Conservation (phyloP, 306 rosid genomes). For the Clitoria ternatea region DNA sequence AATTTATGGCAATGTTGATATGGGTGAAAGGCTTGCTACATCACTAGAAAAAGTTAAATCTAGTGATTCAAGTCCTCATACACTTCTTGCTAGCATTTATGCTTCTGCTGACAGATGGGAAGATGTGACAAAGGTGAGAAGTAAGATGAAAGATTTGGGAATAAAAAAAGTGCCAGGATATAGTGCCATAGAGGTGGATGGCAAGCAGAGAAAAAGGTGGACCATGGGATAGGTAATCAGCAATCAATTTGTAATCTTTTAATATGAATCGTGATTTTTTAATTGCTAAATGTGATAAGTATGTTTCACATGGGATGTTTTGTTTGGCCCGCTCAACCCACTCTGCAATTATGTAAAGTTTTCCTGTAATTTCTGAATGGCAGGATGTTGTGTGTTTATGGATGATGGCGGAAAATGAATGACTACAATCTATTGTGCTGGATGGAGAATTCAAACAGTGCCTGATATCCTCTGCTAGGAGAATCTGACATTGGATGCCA, state of each 20-base stretch:
- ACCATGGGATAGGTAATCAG: background rate
- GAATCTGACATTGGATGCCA: background rate
- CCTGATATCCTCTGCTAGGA: background rate
- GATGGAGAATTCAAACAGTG: background rate
- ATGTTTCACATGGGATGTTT: conserved; percentile 2
- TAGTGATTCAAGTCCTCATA: conserved; percentile 51
- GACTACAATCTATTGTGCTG: background rate
- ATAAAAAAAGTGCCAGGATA: conserved; percentile 58
- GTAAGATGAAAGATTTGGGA: conserved; percentile 56
- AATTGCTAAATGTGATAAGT: background rate
- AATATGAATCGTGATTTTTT: background rate
- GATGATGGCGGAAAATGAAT: background rate
- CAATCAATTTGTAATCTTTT: background rate
- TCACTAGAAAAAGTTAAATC: conserved; percentile 44
- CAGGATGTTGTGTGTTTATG: background rate
- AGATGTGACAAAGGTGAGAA: conserved; percentile 65
- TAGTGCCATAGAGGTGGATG: conserved; percentile 57
- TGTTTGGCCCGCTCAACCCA: background rate
- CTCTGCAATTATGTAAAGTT: background rate
- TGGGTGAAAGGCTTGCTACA: conserved; percentile 64
- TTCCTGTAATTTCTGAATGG: background rate
- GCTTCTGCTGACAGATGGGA: conserved; percentile 73
- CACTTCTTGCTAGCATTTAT: conserved; percentile 67
- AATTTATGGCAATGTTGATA: conserved; percentile 53
- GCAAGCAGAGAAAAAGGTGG: conserved; percentile 5